phyloP scores from a whole-genome alignment of 225 moss, liverwort and hornwort genomes.

The Marchantia paleacea region DNA sequence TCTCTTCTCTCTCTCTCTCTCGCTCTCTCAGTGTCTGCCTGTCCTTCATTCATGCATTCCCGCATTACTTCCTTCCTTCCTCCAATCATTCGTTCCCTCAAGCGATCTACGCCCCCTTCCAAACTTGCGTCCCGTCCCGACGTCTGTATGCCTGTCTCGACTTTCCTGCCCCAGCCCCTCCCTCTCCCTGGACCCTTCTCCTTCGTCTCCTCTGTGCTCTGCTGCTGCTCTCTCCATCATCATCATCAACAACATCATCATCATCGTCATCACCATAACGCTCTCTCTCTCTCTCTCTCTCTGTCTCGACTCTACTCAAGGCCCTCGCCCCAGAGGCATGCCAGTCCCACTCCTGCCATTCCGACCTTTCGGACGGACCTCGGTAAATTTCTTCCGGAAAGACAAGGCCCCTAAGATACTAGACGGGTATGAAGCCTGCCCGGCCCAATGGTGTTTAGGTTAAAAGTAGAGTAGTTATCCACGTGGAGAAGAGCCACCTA shows the following conservation, averaged over 20 bases:
- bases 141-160: neutral
- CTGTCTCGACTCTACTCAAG: neutral
- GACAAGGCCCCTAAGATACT: too few species aligned
- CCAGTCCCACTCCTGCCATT: neutral
- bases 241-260: neutral
- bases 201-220: neutral
- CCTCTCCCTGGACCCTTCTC: neutral
- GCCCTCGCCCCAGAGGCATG: too few species aligned
- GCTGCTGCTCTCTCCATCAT: neutral
- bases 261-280: neutral
- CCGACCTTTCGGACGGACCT: neutral
- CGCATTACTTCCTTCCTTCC: neutral
- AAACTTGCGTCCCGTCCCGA: neutral
- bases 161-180: neutral
- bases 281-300: neutral
- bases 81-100: neutral
- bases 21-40: neutral
- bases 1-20: neutral
- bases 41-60: neutral
- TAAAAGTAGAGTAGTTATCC: neutral
- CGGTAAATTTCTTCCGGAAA: neutral
- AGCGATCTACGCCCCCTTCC: neutral
- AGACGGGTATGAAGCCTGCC: neutral
- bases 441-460: neutral
- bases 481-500: neutral